phyloP scores from a whole-genome alignment of 768 basidiomycete genomes.

The Daedalea quercina region DNA sequence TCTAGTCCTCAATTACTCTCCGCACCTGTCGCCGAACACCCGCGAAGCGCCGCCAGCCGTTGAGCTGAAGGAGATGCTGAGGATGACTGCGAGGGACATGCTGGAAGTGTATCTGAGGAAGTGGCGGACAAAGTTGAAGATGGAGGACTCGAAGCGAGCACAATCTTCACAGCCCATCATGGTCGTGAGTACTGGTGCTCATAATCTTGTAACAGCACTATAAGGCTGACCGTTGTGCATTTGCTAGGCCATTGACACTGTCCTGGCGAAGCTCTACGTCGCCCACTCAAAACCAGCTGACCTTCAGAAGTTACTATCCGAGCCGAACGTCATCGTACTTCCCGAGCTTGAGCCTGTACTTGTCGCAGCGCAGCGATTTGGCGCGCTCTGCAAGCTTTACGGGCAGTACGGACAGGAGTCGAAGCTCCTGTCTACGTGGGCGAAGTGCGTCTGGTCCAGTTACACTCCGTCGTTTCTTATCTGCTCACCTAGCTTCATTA shows the following conservation, averaged over 20 bases:
- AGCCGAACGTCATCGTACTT: conserved; percentile 45
- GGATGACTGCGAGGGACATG: conserved; percentile 68
- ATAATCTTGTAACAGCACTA: not conserved
- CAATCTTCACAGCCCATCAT: conserved; percentile 11
- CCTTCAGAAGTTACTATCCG: conserved; percentile 49
- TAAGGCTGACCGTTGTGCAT: not conserved
- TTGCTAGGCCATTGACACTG: conserved; percentile 70
- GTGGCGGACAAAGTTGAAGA: conserved; percentile 42
- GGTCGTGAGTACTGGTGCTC: conserved; percentile 13
- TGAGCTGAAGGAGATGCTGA: conserved; percentile 59
- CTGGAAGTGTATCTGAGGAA: conserved; percentile 61
- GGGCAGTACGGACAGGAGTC: conserved; percentile 45
- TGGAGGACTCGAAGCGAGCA: conserved; percentile 24
- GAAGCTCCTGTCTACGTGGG: conserved; percentile 63
- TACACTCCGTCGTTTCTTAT: not conserved
- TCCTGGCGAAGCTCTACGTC: conserved; percentile 69
- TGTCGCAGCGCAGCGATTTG: conserved; percentile 43
- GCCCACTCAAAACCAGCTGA: conserved; percentile 54
- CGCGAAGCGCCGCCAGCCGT: conserved; percentile 62
- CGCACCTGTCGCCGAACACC: conserved; percentile 70
- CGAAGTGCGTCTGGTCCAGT: conserved; percentile 39
- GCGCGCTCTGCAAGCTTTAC: conserved; percentile 57
- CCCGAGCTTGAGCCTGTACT: conserved; percentile 59
- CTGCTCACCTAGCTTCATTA: not conserved
- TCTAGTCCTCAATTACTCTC: conserved; percentile 90